Base-by-base conservation (phyloP, 352 stramenopile species). In the Phytophthora fragariae region DNA sequence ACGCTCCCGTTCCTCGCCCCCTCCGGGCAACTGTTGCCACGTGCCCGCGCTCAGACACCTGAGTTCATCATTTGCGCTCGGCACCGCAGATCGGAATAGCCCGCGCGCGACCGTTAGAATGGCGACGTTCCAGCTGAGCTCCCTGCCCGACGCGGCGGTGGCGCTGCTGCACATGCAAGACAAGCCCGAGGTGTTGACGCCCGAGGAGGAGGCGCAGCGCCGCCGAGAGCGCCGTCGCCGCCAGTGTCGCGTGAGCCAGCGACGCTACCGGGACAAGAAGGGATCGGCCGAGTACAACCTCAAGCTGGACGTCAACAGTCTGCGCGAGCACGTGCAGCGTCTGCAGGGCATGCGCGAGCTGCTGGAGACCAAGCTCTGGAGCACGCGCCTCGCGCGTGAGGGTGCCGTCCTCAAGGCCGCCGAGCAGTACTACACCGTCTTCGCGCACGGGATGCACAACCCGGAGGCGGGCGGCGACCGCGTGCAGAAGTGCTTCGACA, bases 201-300 rank as follows among this genome's bases (percentile, higher is more conserved):
- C 54, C 8, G 68, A 66, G 10, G 60, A 74, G 14, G 61, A 67
- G 37, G 54, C 33, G 17, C 27, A 52, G 7, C 62, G 15, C n/a
- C 75, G 79, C 15, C 75, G 73, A 8, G 83, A 85, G 35, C 80
- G 81, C 29, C 77, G 84, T 0, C 85, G 83, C 33, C 73, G 76
- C 31, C 85, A 94, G 70, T 88, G 85, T 65, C 85, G 87, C 56
- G 78, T 88, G 66, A 92, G 79, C 73, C 87, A 94, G 65, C 80
- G 85, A 6, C 77, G 84, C 29, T 92, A 94, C 70, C 82, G 87
- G 55, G 82, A 91, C 75, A 91, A 90, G 66, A 84, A 90, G 55
- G 76, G 73, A 29, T 92, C 86, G 54, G 63, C 66, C 33, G 82
- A 92, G 72, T 91, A 92, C 75, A 90, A 91, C 54, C 77, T 92